Evolutionary conservation across 352 stramenopile genomes (phyloP), one percentile per base, ranked within the genome.

Genomic region (Phytophthora boehmeriae): DNA sequence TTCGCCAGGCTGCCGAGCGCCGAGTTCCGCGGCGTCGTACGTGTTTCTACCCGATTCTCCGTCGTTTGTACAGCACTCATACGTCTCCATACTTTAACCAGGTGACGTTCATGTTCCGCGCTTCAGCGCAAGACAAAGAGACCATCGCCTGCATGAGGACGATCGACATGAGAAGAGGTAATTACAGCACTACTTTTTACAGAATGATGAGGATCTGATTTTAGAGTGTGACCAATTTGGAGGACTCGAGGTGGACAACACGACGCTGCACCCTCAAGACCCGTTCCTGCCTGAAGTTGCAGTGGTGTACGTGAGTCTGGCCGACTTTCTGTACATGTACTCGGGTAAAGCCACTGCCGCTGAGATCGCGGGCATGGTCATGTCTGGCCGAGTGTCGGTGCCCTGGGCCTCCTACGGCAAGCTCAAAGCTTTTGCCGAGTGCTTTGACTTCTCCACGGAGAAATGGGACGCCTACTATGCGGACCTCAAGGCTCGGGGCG

Each of bases 321-420:
- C 78, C 1, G 86, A 95, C 49, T 95, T 95, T 48, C 64, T 95
- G 42, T 92, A 87, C 75, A 95, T 95, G 86, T 95, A 95, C 71
- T 92, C 83, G 32, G 86, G 86, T 41, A 80, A 93, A 25, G 80
- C 84, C 4, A 89, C 80, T 0, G 80, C 86, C 0, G 74, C 76
- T 17, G 86, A 95, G 63, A 95, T 95, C 39, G 86, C 86, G 0
- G 75, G 83, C 11, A 91, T 95, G 78, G 86, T 84, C 67, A 91
- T 95, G 80, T 93, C 86, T 9, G 86, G 86, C 23, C 84, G 84
- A n/a, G 86, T 95, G 47, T 88, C 79, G 2, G 81, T 95, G 35
- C 72, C 83, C n/a, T 95, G 86, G 86, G 91, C 74, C 41, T 77
- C 81, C 8, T 92, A 91, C 71, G 71, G 83, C 66, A 93, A 90